A percentile compares a stretch with the other conserved stretches of the same genome.
Evolutionary conservation across 148 eudicot genomes (phyloP).

Genomic region (Fagopyrum tataricum): DNA sequence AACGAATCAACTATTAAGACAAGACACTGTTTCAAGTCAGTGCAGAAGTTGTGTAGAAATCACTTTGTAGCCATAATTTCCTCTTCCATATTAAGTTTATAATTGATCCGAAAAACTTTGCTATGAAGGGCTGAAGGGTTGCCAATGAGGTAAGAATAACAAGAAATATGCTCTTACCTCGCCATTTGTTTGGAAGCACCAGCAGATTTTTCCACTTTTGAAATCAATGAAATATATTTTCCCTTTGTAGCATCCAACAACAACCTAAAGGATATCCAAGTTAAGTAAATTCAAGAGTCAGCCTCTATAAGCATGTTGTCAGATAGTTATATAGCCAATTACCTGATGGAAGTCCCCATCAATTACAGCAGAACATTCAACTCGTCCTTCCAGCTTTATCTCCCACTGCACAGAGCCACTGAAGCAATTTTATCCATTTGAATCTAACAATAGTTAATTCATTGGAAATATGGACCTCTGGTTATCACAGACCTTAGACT

Average conservation of each 20-base stretch:
- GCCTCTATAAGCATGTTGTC: background rate
- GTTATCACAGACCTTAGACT: background rate
- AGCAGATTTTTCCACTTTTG: conserved; percentile 44
- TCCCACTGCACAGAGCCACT: conserved; percentile 70
- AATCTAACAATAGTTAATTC: background rate
- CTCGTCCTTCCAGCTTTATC: conserved; percentile 54
- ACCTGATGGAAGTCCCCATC: conserved; percentile 75
- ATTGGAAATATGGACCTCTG: background rate
- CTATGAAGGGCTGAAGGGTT: background rate
- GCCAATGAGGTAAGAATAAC: background rate
- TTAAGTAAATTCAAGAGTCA: background rate
- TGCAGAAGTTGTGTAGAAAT: background rate
- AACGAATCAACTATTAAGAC: background rate
- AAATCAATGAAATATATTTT: conserved; percentile 73
- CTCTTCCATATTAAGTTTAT: background rate
- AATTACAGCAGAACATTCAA: conserved; percentile 75
- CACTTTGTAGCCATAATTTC: background rate
- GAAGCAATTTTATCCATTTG: conserved; percentile 13
- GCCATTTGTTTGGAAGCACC: conserved; percentile 77
- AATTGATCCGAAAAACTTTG: background rate
- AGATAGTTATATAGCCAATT: conserved; percentile 11
- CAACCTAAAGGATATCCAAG: conserved; percentile 27
- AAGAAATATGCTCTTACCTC: conserved; percentile 34
- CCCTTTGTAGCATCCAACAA: conserved; percentile 88
- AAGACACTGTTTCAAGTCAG: background rate